phyloP scores from a whole-genome alignment of 2,329 filamentous ascomycete genomes.

The Fusarium brachygibbosum region DNA sequence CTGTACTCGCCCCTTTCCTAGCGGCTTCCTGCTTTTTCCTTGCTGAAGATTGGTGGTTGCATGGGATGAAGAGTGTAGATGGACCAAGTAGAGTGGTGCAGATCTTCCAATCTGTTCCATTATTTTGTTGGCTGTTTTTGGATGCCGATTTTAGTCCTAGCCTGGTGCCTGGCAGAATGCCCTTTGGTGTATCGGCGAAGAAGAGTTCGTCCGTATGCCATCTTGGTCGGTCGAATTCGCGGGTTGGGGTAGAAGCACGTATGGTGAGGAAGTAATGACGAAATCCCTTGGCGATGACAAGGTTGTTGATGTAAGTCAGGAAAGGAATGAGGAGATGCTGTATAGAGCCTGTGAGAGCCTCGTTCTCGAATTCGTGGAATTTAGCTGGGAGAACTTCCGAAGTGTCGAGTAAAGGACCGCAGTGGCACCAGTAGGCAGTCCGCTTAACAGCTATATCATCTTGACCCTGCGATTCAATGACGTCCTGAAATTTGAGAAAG shows the following conservation, averaged over 20 bases:
- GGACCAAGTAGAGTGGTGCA: constrained; percentile 62
- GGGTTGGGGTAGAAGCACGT: constrained; percentile 59
- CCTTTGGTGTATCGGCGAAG: constrained; percentile 48
- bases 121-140: background rate
- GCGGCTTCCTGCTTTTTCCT: constrained; percentile 51
- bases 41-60: constrained; percentile 50
- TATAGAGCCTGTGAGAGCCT: constrained; percentile 54
- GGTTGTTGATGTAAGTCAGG: constrained; percentile 55
- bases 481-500: constrained; percentile 20
- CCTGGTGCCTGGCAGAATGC: constrained; percentile 27
- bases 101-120: constrained; percentile 62
- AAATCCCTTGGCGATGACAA: constrained; percentile 54
- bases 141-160: constrained; percentile 24
- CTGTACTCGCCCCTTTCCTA: constrained; percentile 47
- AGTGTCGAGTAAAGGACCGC: constrained; percentile 55
- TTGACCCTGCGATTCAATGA: rapidly evolving
- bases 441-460: constrained; percentile 41
- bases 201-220: constrained; percentile 67
- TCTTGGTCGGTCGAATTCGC: constrained; percentile 59
- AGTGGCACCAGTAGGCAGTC: constrained; percentile 60
- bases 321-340: constrained; percentile 56
- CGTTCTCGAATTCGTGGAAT: constrained; percentile 56
- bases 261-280: constrained; percentile 63
- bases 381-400: constrained; percentile 49
- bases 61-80: constrained; percentile 60